Percentiles rank a stretch among this genome's conserved stretches.
phyloP scores from a whole-genome alignment of 2,329 filamentous ascomycete species.

The Cordyceps fumosorosea region DNA sequence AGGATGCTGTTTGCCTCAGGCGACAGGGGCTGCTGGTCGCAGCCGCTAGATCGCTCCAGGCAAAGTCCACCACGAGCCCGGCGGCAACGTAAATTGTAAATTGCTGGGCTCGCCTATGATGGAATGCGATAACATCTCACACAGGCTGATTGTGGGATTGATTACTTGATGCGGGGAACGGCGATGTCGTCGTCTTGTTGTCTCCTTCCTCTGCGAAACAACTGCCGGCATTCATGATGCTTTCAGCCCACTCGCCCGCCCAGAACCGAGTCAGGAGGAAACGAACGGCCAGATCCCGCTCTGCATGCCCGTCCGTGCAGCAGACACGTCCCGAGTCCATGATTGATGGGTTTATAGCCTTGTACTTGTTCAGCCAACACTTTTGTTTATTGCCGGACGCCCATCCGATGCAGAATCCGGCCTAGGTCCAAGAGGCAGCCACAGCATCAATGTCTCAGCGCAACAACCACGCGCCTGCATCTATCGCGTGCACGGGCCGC shows the following conservation, averaged over 20 bases:
- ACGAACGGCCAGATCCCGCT: too few species aligned
- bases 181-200: not conserved
- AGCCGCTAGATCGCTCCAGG: not conserved
- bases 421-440: not conserved
- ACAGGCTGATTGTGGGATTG: not conserved
- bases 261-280: too few species aligned
- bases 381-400: not conserved
- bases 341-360: too few species aligned
- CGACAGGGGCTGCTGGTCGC: not conserved
- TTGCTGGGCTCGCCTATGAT: constrained; percentile 1
- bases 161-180: not conserved
- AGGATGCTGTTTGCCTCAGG: not conserved
- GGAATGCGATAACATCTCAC: not conserved
- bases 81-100: not conserved
- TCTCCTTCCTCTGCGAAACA: too few species aligned
- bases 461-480: not conserved
- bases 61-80: not conserved
- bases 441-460: not conserved
- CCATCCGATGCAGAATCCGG: not conserved
- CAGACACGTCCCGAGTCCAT: too few species aligned
- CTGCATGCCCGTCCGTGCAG: too few species aligned
- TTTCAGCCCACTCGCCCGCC: too few species aligned
- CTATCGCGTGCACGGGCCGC: not conserved
- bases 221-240: too few species aligned
- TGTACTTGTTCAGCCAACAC: too few species aligned